Base-by-base conservation (phyloP, 257 asterid genomes). In the Gentiana dahurica region DNA sequence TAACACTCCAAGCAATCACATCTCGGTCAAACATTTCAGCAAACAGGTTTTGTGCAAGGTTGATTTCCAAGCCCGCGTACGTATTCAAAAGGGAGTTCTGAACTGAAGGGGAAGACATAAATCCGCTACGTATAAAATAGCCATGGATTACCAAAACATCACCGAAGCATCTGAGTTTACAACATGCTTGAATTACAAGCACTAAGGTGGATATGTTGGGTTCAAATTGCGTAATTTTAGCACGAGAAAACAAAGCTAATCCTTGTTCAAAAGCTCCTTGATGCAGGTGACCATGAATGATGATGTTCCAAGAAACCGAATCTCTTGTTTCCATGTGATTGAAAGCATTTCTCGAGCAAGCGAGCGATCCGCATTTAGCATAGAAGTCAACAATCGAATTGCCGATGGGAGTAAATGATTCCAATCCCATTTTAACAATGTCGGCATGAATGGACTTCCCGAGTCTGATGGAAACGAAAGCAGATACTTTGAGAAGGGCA, bases 281-380 rank as follows among this genome's bases (percentile, higher is more conserved):
- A 63, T 66, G 52, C 53, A 81, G 72, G 77, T 79, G 66, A 36
- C 75, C 89, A 35, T 75, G 84, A 70, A 89, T 76, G 65, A 86
- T 69, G 59, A 80, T 82, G 76, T 89, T 89, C 97, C 97, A 86
- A 2, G 97, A 81, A 65, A 89, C 86, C 5, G 93, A 81, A 66
- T 86, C 97, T 65, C 66, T 73, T 8, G 53, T 41, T 59, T 15
- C 50, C 83, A 77, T 71, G 79, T 73, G 58, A 48, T 72, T 50
- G 68, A 89, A 86, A 72, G 68, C 73, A 54, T 59, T 41, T 51
- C 59, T 11, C 5, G 95, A 74, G 65, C 79, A 80, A 68, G 43
- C 51, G 61, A 80, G 71, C 35, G 44, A 66, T 55, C 93, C 88
- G 43, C 83, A 76, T 74, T 89, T 89, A 24, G 80, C 65, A 58